Evolutionary conservation across 2,329 filamentous ascomycete genomes (phyloP).

Genomic region (Neospermospora avenae): DNA sequence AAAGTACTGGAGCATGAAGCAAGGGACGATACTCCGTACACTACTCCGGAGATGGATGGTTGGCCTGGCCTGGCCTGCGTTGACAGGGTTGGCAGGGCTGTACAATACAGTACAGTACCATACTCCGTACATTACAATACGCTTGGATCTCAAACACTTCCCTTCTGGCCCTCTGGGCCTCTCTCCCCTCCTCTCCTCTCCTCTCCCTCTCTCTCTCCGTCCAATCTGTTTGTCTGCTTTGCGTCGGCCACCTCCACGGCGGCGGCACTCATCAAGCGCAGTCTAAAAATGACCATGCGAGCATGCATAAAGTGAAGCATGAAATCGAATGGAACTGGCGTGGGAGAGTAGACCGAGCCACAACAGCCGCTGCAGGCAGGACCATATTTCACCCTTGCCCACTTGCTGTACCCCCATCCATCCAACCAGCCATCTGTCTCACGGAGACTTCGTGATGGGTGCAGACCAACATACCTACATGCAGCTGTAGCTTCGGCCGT

Average conservation of each 20-base stretch:
- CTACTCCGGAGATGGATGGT: background rate
- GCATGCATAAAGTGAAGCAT: conserved; percentile 5
- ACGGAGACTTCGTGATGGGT: background rate
- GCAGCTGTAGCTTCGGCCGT: background rate
- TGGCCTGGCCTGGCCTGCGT: too few relatives aligned
- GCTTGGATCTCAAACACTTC: conserved; percentile 9
- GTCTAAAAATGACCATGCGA: background rate
- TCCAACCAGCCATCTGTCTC: too few relatives aligned
- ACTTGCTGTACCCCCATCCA: too few relatives aligned
- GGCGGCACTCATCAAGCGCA: background rate
- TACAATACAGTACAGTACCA: too few relatives aligned
- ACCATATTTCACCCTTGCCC: background rate
- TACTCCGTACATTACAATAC: background rate
- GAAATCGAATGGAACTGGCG: background rate
- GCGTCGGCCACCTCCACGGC: conserved; percentile 9
- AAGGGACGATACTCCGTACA: too few relatives aligned
- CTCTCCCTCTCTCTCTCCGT: background rate
- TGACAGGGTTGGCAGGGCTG: background rate
- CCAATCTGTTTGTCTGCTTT: background rate
- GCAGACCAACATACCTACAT: background rate
- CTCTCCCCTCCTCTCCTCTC: background rate
- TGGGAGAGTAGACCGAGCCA: background rate
- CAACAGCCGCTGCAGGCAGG: background rate
- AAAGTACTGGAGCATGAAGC: too few relatives aligned
- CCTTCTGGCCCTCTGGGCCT: background rate